Base-by-base conservation (phyloP, 768 basidiomycete species). In the Porphyrellus cyaneotinctus region DNA sequence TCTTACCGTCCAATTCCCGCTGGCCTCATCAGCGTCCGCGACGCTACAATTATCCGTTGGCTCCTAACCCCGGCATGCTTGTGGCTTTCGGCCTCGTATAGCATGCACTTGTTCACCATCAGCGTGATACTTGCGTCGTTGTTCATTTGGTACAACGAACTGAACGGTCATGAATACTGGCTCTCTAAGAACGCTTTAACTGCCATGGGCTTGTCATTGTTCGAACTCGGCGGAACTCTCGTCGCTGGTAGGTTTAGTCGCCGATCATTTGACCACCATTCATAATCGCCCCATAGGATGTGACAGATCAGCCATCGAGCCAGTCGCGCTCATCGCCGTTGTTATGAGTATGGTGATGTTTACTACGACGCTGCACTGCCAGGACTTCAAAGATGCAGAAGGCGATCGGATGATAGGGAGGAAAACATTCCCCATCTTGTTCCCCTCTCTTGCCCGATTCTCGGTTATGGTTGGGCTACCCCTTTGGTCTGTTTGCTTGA, bases 1-100 rank as follows among this genome's bases (percentile, higher is more conserved):
- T 65, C 74, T 12, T 74, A 68, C 61, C 67, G 78, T 35, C 78
- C 78, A 2, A 64, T 79, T 35, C 78, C 78, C 2, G 65, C 78
- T 9, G 71, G 74, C 12, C 74, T 74, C 32, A 73, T 79, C 39
- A 70, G 67, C 38, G 31, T 74, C 22, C 59, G 37, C 14, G 59
- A 74, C 30, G 74, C 78, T 23, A 62, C 53, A 11, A 33, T 67
- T 8, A 59, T 77, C 5, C 74, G 75, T 8, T 72, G 74, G 70
- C 14, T 68, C 17, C 62, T 73, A 0, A 60, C 70, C 5, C 61
- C 70, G 0, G 53, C 63, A n/a, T 77, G 74, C 60, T 45, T 73
- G 46, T 49, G 61, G 35, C 52, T 69, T 23, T 78, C 76, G 2
- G 67, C 73, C 11, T 54, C 69, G 24, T 65, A 66, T 28, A 68